Evolutionary conservation across 1,284 basidiomycete genomes (phyloP).

Genomic region (Marasmius tenuissimus): DNA sequence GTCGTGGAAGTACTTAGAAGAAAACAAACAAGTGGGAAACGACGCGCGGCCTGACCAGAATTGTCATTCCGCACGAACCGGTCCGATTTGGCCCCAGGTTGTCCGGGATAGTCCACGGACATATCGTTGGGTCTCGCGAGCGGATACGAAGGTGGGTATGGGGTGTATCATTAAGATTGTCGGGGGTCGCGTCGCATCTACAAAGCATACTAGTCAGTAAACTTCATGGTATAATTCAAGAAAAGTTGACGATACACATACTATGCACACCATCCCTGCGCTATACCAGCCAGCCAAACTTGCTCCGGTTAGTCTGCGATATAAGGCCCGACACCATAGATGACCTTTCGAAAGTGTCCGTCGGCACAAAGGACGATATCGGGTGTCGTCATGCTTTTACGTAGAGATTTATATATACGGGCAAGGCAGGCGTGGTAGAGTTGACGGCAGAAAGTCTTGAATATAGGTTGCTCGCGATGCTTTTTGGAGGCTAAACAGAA

Average conservation of each 20-base stretch:
- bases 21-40: too few relatives aligned
- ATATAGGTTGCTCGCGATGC: constrained; percentile 9
- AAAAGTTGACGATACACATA: not conserved
- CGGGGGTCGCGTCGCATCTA: constrained; percentile 8
- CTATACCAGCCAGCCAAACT: constrained; percentile 11
- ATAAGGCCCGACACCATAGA: constrained; percentile 15
- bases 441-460: constrained; percentile 3
- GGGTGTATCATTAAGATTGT: constrained; percentile 3
- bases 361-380: constrained; percentile 12
- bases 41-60: too few relatives aligned
- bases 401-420: constrained; percentile 7
- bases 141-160: not conserved
- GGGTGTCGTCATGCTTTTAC: constrained; percentile 10
- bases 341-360: constrained; percentile 13
- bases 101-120: too few relatives aligned
- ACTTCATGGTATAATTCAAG: not conserved
- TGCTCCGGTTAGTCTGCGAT: constrained; percentile 20
- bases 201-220: not conserved
- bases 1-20: too few relatives aligned
- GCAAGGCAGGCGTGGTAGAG: constrained; percentile 14
- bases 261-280: constrained; percentile 17
- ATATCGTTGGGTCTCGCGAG: too few relatives aligned
- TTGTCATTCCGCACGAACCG: too few relatives aligned
- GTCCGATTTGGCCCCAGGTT: too few relatives aligned
- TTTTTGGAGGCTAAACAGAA: constrained; percentile 16